Evolutionary conservation across 345 rosid species (phyloP), one percentile per base, ranked within the genome.

Genomic region (Salix dunnii): DNA sequence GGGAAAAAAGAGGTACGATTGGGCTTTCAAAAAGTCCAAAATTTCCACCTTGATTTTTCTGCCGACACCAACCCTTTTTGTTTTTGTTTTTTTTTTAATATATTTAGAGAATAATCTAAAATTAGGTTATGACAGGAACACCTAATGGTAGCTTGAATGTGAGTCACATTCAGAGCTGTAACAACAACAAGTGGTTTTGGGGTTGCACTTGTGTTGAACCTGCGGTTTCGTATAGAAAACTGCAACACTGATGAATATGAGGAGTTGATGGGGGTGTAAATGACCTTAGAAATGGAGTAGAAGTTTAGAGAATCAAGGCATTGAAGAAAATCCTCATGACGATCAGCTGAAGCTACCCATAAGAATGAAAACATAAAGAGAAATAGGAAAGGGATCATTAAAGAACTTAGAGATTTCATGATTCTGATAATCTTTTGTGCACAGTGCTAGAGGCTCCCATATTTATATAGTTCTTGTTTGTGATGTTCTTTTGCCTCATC

Each of bases 231-330:
- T 14, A 77, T 53, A 9, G 66, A 33, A 27, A 70, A 64, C 31
- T 66, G 66, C 36, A 77, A 48, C 6, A 77, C 72, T 5, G 80
- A 77, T 3, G 76, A 51, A 46, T 71, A 71, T 36, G 80, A 77
- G 5, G 53, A 33, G 48, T 53, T 71, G 27, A 23, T 28, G 35
- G 76, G 53, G 62, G 72, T 51, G 53, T 23, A 72, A 63, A 72
- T 36, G 14, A 68, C 80, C 21, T 42, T 18, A 11, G 80, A 64
- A 30, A 77, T 77, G 62, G 76, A 68, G 31, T 17, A 7, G 5
- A 55, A 65, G 42, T 48, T 31, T 9, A 53, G 20, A 38, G 66
- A 71, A 23, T 36, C 3, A 51, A 77, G 80, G 21, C 76, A 77
- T 20, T 51, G 28, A 18, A 71, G 30, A 23, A 77, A n/a, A 3